Base-by-base conservation (phyloP, 2,329 filamentous ascomycete species). In the Botryotinia narcissicola region DNA sequence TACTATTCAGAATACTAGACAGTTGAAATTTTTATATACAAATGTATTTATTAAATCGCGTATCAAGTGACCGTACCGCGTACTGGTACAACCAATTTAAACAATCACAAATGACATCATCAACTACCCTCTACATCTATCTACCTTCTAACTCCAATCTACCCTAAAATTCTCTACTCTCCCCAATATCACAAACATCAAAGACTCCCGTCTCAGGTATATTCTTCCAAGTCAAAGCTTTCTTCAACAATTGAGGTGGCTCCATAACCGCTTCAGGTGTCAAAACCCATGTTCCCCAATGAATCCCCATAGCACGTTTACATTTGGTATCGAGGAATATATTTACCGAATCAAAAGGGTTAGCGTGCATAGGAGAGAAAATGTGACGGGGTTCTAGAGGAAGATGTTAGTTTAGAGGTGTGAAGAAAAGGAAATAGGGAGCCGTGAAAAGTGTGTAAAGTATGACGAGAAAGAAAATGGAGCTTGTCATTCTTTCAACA, bases 291-390 rank as follows among this genome's bases (percentile, higher is more conserved):
- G 92, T 91, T 3, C 94, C 95, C 94, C 95, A 98, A 81, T 98
- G 95, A 78, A 98, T 97, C 2, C 89, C 95, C 84, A 98, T 86
- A 35, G 94, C 95, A 29, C 84, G 85, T 78, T 88, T 86, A 84
- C 95, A 98, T 77, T 87, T 87, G 0, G 93, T 97, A 78, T 98
- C 95, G 10, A 86, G 82, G 82, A 97, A 97, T 78, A 98, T 97
- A 79, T 96, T 93, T 54, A 97, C 94, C 0, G 91, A 89, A 81
- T 98, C 95, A 77, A 90, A 91, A 0, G 95, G 95, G 81, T 97
- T 93, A 12, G 93, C 92, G 81, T 98, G 95, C 87, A 97, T 91
- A 32, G 90, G 85, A 64, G 91, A 94, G 85, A 96, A 95, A 75
- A 96, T 81, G 73, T 82, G 83, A 37, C 93, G 86, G 0, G 92